These are phyloP conservation scores for Eurotiales sp. DNA, from an alignment of 2,329 filamentous ascomycete species.

Conservation along the genomic window DNA sequence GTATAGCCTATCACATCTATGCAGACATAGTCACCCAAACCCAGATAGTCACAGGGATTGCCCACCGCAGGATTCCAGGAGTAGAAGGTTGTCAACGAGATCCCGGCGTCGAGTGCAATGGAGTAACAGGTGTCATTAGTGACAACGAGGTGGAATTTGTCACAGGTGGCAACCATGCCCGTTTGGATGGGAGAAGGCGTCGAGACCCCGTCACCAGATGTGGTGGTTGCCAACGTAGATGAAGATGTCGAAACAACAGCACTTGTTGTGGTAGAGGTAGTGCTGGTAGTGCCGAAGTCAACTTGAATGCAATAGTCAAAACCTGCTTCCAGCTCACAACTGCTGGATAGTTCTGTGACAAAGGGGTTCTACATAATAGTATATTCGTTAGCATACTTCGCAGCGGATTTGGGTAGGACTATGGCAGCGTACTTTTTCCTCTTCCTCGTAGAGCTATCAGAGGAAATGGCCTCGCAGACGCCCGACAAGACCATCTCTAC, in stretches of 20 bases:
- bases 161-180: neutral
- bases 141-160: neutral
- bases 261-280: neutral
- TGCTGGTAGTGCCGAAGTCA: neutral
- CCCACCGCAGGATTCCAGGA: neutral
- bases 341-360: neutral
- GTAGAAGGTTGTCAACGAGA: neutral
- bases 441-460: conserved; percentile 27
- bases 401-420: too few relatives aligned
- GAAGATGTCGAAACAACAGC: neutral
- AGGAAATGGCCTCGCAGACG: conserved; percentile 13
- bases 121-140: neutral
- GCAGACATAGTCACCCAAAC: neutral
- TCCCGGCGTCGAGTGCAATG: neutral
- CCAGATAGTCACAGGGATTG: neutral
- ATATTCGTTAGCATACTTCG: neutral
- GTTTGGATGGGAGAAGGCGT: neutral
- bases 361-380: neutral
- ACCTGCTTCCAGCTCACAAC: neutral
- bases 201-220: neutral
- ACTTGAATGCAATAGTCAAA: neutral
- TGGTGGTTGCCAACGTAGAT: neutral
- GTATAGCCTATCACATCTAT: conserved; percentile 1
- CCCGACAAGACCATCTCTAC: conserved; percentile 21
- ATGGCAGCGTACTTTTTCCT: conserved; percentile 31